These are phyloP conservation scores for Cladophialophora exuberans DNA, from an alignment of 2,329 filamentous ascomycete species.

Conservation along the genomic window DNA sequence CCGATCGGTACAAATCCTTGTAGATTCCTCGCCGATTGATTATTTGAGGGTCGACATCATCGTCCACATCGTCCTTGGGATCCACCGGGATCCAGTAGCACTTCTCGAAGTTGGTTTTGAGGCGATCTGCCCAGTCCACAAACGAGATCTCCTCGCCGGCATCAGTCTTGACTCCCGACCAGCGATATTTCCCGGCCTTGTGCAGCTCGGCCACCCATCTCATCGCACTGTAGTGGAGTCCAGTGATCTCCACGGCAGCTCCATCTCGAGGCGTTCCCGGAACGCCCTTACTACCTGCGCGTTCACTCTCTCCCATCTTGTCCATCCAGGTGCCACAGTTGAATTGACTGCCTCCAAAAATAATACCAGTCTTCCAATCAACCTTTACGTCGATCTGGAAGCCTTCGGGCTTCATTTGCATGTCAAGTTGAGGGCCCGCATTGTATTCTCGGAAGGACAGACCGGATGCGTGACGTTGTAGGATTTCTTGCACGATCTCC, in stretches of 20 bases:
- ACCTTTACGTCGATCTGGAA: constrained; percentile 91
- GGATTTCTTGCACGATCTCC: constrained; percentile 88
- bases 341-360: constrained; percentile 89
- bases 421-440: constrained; percentile 83
- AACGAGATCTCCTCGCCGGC: constrained; percentile 69
- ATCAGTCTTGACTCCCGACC: constrained; percentile 70
- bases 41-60: constrained; percentile 77
- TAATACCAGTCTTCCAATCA: constrained; percentile 87
- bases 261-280: constrained; percentile 97
- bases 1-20: constrained; percentile 92
- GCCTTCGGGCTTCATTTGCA: constrained; percentile 88
- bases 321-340: constrained; percentile 99
- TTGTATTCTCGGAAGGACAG: constrained; percentile 95
- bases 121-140: constrained; percentile 74
- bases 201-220: constrained; percentile 75
- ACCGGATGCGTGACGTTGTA: constrained; percentile 88
- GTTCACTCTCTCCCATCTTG: constrained; percentile 98
- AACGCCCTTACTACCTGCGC: constrained; percentile 86
- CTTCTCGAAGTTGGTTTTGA: constrained; percentile 86
- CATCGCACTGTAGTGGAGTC: constrained; percentile 86
- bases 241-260: constrained; percentile 92
- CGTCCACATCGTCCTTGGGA: constrained; percentile 67
- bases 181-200: constrained; percentile 69
- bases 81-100: constrained; percentile 84
- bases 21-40: constrained; percentile 95